Conservation (phyloP, 306 rosid species). For the Vigna reflexopilosa region DNA sequence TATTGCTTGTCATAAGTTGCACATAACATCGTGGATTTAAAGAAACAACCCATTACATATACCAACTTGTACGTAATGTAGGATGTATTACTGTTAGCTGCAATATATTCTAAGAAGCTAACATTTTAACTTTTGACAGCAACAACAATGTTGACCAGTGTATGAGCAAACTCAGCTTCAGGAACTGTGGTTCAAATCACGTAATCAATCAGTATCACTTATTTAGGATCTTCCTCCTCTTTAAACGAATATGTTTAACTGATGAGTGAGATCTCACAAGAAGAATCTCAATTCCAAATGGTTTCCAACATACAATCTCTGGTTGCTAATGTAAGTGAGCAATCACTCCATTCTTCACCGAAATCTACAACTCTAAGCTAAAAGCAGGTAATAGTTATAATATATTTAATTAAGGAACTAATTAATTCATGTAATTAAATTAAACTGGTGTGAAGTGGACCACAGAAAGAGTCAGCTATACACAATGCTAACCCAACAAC, state of each 20-base stretch:
- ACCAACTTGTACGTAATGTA: slow-evolving; percentile 11
- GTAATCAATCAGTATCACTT: background rate
- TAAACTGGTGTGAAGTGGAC: background rate
- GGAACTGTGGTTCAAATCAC: background rate
- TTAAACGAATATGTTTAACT: background rate
- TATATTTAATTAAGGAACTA: background rate
- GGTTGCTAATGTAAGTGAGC: too few relatives aligned
- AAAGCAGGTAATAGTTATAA: too few relatives aligned
- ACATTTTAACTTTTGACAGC: background rate
- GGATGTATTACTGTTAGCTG: background rate
- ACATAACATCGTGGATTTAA: background rate
- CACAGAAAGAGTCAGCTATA: slow-evolving; percentile 1
- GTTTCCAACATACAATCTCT: background rate
- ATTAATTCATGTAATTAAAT: background rate
- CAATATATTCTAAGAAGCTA: background rate
- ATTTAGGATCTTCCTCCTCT: slow-evolving; percentile 7
- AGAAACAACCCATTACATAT: slow-evolving; percentile 1
- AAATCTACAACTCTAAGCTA: too few relatives aligned
- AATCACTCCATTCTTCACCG: too few relatives aligned
- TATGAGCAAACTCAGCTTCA: slow-evolving; percentile 15
- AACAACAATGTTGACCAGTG: background rate
- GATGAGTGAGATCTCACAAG: background rate
- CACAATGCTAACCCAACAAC: slow-evolving; percentile 8
- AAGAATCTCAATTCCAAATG: background rate
- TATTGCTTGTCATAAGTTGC: background rate